Percentiles rank a stretch among this genome's conserved stretches.
These are phyloP conservation scores for Apodospora peruviana DNA, from an alignment of 495 filamentous ascomycete species.

Conservation along the genomic window DNA sequence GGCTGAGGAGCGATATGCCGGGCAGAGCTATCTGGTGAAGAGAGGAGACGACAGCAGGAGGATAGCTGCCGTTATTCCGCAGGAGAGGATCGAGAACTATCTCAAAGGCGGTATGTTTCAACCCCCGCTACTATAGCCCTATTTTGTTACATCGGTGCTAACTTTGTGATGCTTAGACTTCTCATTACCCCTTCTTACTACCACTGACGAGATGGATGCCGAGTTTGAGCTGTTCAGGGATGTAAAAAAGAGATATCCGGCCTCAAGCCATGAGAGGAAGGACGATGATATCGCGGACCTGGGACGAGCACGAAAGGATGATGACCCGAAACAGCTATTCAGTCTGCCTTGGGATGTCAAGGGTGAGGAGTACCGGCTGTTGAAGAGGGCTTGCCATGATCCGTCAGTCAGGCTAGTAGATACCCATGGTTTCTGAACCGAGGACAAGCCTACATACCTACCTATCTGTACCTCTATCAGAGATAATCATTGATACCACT, in stretches of 20 bases:
- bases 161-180: constrained; percentile 7
- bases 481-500: no score
- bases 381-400: constrained; percentile 15
- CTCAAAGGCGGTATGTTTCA: constrained; percentile 14
- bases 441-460: no score
- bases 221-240: constrained; percentile 15
- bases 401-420: constrained; percentile 13
- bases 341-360: constrained; percentile 16
- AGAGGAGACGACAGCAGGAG: constrained; percentile 5
- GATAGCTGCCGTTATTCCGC: constrained; percentile 8
- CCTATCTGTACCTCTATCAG: no score
- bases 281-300: no score
- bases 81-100: constrained; percentile 16
- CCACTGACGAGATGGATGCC: constrained; percentile 1
- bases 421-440: not conserved
- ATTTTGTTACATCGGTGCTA: not conserved
- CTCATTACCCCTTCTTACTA: constrained; percentile 8
- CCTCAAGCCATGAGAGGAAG: constrained; percentile 5
- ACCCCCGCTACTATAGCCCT: not conserved
- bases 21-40: constrained; percentile 15
- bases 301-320: not conserved
- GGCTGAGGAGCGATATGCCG: constrained; percentile 3
- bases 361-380: constrained; percentile 11
- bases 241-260: constrained; percentile 8
- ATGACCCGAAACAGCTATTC: not conserved